Percentiles rank a stretch among this genome's conserved stretches.
Conservation (phyloP, 352 stramenopile genomes). For the Pythium phragmiticola region DNA sequence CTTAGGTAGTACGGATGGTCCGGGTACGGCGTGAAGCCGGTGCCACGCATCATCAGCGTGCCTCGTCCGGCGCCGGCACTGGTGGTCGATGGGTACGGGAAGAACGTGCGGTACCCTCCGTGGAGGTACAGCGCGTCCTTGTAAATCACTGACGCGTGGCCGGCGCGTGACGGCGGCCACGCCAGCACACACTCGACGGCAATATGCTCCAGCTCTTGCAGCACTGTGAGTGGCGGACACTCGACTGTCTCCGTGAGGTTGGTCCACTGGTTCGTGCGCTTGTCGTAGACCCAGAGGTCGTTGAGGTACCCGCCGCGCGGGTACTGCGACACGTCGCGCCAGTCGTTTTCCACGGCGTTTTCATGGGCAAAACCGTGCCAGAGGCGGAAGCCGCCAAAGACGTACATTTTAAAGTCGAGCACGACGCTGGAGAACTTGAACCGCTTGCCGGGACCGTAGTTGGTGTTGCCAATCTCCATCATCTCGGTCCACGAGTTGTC, state of each 20-base stretch:
- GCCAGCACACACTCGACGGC: constrained; percentile 73
- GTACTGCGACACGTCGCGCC: constrained; percentile 69
- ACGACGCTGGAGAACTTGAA: constrained; percentile 92
- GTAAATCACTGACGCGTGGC: constrained; percentile 79
- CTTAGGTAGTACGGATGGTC: constrained; percentile 92
- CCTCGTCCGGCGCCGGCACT: constrained; percentile 72
- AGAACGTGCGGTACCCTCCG: constrained; percentile 94
- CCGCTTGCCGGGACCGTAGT: constrained; percentile 78
- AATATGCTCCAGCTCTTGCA: constrained; percentile 63
- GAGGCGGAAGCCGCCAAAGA: constrained; percentile 93
- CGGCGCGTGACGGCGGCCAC: constrained; percentile 88
- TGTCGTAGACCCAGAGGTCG: constrained; percentile 92
- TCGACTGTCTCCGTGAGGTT: constrained; percentile 73
- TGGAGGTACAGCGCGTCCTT: constrained; percentile 86
- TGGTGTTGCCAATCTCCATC: constrained; percentile 63
- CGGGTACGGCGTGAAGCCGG: constrained; percentile 87
- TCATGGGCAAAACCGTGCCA: constrained; percentile 95
- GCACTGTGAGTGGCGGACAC: constrained; percentile 49
- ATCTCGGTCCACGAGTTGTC: constrained; percentile 90
- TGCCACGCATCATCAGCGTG: constrained; percentile 44
- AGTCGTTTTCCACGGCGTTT: constrained; percentile 89
- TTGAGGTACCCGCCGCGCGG: constrained; percentile 93
- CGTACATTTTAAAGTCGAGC: constrained; percentile 51
- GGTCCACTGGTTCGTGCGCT: constrained; percentile 55
- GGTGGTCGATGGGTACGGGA: constrained; percentile 92